Base-by-base conservation (phyloP, 305 asterid species). In the Plantago coronopus region DNA sequence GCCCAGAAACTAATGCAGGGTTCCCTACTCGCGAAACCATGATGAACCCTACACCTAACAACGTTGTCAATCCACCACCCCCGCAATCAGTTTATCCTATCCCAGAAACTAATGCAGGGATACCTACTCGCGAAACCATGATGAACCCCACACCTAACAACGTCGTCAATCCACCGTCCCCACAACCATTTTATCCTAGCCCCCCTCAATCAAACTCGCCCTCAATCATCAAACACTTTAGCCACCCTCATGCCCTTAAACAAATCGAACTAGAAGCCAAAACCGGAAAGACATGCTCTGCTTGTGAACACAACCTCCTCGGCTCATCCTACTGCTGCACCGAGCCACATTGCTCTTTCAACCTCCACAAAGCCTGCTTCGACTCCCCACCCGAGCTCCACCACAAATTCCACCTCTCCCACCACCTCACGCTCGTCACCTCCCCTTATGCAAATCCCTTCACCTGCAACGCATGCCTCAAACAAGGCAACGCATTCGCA, bases 381-480 rank as follows among this genome's bases (percentile, higher is more conserved):
- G 84, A 85, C 31, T 67, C 79, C 7, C 82, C 91, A 0, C 46
- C 7, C 0, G 84, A 81, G n/a, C 34, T 81, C 67, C 72, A 48
- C 1, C 94, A 85, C 55, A 73, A 73, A 21, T 80, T 78, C 48
- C 94, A 85, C 75, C n/a, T n/a, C n/a, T 65, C 73, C 57, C 94
- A 82, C 78, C 72, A 82, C 4, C 84, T 82, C 16, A 79, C 50
- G 21, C 74, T 86, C 9, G 79, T 83, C 13, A 16, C 84, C 3
- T 74, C 89, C 19, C 76, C 84, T 7, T 79, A 86, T 71, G 40
- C 54, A 37, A 79, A 60, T 0, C 82, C 81, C 1, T 86, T 83
- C 67, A 75, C 84, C n/a, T 85, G 94, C 79, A 76, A 82, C 29
- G 87, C 87, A 7, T 82, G 94, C 47, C 71, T 73, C 14, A 71